Conservation (phyloP, 2,329 filamentous ascomycete species). For the Aspergillus sp. region DNA sequence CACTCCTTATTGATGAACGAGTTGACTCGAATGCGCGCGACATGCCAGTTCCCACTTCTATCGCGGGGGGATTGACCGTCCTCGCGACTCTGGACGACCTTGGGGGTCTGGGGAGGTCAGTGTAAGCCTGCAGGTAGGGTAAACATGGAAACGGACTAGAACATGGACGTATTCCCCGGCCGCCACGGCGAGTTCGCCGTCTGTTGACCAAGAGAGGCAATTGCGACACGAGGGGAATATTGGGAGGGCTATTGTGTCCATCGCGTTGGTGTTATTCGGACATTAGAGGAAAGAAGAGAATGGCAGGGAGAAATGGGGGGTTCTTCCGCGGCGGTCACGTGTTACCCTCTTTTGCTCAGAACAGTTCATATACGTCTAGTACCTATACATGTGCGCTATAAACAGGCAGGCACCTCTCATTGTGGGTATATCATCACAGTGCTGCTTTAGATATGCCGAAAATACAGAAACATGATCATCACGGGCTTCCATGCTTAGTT, state of each 20-base stretch:
- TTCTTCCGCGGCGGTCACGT: no score
- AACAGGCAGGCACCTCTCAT: slow-evolving; percentile 1
- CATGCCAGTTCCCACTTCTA: slow-evolving; percentile 27
- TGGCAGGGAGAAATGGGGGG: no score
- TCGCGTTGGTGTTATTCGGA: no score
- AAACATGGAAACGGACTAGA: slow-evolving; percentile 33
- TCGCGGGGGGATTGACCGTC: slow-evolving; percentile 12
- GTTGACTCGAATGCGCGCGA: slow-evolving; percentile 39
- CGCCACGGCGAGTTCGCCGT: slow-evolving; percentile 49
- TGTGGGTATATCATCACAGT: slow-evolving; percentile 1
- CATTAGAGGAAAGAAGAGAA: no score
- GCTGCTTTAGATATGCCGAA: not conserved
- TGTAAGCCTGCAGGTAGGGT: no score
- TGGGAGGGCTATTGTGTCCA: slow-evolving; percentile 27
- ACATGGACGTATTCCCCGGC: slow-evolving; percentile 48
- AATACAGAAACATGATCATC: slow-evolving; percentile 4
- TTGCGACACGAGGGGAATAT: slow-evolving; percentile 44
- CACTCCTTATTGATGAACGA: slow-evolving; percentile 45
- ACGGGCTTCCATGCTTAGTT: slow-evolving; percentile 19
- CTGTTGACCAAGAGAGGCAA: slow-evolving; percentile 50
- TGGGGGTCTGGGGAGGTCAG: no score
- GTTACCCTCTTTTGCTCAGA: no score
- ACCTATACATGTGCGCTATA: not conserved
- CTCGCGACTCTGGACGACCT: no score
- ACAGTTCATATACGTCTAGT: no score